Evolutionary conservation across 1,139 yeast species (phyloP).

Genomic region (Hansenula anomala): DNA sequence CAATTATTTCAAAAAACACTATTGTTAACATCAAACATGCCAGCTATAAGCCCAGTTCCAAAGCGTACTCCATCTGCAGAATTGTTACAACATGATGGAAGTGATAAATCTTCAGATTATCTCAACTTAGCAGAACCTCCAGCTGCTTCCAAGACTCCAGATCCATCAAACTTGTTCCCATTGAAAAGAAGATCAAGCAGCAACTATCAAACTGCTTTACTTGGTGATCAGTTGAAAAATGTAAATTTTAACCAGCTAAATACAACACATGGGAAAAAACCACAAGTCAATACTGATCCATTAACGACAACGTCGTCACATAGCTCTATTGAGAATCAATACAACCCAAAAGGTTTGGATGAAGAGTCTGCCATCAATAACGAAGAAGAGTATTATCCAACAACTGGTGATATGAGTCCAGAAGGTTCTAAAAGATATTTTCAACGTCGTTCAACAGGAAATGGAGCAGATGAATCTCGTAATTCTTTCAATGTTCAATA

Average conservation of each 20-base stretch:
- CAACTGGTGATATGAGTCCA: slow-evolving; percentile 4
- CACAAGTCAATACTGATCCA: too few relatives aligned
- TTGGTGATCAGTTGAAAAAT: slow-evolving; percentile 3
- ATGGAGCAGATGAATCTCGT: neutral
- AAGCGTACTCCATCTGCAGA: neutral
- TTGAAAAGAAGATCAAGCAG: slow-evolving; percentile 12
- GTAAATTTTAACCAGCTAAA: neutral
- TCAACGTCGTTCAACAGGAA: slow-evolving; percentile 8
- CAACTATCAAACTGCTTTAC: slow-evolving; percentile 11
- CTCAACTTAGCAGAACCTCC: slow-evolving; percentile 12
- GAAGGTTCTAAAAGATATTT: slow-evolving; percentile 11
- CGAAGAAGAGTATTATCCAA: slow-evolving; percentile 2
- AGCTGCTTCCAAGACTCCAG: slow-evolving; percentile 12
- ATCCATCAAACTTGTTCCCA: slow-evolving; percentile 5
- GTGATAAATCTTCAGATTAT: slow-evolving; percentile 6
- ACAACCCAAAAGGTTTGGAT: neutral
- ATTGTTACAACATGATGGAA: neutral
- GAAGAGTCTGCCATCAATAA: neutral
- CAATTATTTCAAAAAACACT: too few relatives aligned
- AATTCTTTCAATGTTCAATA: slow-evolving; percentile 6
- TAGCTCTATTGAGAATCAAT: neutral
- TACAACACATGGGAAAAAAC: neutral
- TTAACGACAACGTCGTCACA: too few relatives aligned
- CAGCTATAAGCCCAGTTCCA: neutral
- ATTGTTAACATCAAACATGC: too few relatives aligned